Evolutionary conservation across 1,284 basidiomycete genomes (phyloP).

Genomic region (Neolentinus lepideus): DNA sequence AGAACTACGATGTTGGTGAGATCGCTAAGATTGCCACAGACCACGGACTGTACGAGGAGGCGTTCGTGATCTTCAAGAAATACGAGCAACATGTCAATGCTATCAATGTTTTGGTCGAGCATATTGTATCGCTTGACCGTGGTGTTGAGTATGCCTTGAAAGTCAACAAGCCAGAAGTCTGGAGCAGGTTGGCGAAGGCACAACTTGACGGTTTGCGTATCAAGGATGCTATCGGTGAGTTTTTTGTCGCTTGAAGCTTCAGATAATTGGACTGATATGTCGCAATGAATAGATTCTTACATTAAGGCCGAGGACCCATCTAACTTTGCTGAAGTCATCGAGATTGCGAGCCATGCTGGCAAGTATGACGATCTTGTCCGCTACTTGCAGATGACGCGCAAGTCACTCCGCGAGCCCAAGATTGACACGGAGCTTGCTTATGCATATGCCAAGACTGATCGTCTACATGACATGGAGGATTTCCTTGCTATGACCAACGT

Average conservation of each 20-base stretch:
- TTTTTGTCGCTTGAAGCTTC: background rate
- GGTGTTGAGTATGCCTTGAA: constrained; percentile 96
- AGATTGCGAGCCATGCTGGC: constrained; percentile 93
- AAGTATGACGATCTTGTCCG: constrained; percentile 98
- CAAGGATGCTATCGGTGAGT: constrained; percentile 91
- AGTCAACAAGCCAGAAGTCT: constrained; percentile 94
- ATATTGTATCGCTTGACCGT: constrained; percentile 96
- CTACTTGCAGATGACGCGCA: constrained; percentile 99
- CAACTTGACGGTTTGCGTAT: constrained; percentile 97
- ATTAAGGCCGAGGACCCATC: constrained; percentile 97
- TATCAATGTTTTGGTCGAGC: constrained; percentile 97
- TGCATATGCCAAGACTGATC: constrained; percentile 95
- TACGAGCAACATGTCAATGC: constrained; percentile 91
- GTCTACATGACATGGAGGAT: constrained; percentile 99
- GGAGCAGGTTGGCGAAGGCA: constrained; percentile 97
- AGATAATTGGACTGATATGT: background rate
- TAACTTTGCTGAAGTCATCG: constrained; percentile 95
- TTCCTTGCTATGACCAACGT: constrained; percentile 99
- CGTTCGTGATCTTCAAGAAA: constrained; percentile 95
- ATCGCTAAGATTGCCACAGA: constrained; percentile 98
- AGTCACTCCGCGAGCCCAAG: constrained; percentile 93
- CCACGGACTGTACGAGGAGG: constrained; percentile 94
- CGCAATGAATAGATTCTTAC: constrained; percentile 80
- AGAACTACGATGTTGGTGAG: constrained; percentile 92
- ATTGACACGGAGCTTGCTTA: constrained; percentile 98